A percentile compares a stretch with the other conserved stretches of the same genome.
These are phyloP conservation scores for Nitzschia sp. DNA, from an alignment of 108 stramenopile genomes.

Conservation along the genomic window DNA sequence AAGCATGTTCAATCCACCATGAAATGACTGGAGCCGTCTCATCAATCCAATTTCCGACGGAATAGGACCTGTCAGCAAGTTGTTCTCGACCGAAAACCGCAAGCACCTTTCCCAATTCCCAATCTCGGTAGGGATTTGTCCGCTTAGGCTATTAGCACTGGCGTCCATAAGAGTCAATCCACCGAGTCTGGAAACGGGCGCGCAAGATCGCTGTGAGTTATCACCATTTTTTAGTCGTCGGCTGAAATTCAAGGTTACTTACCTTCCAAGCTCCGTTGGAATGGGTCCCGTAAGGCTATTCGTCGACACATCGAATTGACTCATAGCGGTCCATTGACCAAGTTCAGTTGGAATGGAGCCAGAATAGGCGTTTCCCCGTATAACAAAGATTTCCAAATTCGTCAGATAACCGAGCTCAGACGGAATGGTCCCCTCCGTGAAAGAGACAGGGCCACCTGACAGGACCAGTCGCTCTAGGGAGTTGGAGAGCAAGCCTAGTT, in stretches of 20 bases:
- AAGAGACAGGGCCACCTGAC: constrained; percentile 11
- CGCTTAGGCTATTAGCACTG: constrained; percentile 48
- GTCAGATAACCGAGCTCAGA: constrained; percentile 48
- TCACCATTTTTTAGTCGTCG: too few species aligned
- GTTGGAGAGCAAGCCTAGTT: constrained; percentile 32
- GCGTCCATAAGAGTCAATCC: constrained; percentile 44
- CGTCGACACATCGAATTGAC: constrained; percentile 33
- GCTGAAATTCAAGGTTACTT: too few species aligned
- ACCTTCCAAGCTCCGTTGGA: constrained; percentile 49
- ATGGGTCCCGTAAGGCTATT: constrained; percentile 18
- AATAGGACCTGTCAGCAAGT: constrained; percentile 47
- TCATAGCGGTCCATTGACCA: constrained; percentile 37
- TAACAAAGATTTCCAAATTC: constrained; percentile 40
- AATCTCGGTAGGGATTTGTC: constrained; percentile 48
- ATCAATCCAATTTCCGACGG: constrained; percentile 56
- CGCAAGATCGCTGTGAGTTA: too few species aligned
- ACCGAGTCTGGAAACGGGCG: too few species aligned
- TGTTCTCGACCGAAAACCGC: constrained; percentile 46
- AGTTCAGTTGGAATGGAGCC: constrained; percentile 54
- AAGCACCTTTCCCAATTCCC: constrained; percentile 33
- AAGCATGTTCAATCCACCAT: constrained; percentile 34
- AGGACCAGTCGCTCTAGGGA: constrained; percentile 22
- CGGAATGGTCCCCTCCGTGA: constrained; percentile 49
- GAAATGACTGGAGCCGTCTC: constrained; percentile 31
- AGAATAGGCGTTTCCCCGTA: constrained; percentile 27